These are phyloP conservation scores for Paramecium primaurelia DNA, from an alignment of 73 alveolate species.

Conservation along the genomic window DNA sequence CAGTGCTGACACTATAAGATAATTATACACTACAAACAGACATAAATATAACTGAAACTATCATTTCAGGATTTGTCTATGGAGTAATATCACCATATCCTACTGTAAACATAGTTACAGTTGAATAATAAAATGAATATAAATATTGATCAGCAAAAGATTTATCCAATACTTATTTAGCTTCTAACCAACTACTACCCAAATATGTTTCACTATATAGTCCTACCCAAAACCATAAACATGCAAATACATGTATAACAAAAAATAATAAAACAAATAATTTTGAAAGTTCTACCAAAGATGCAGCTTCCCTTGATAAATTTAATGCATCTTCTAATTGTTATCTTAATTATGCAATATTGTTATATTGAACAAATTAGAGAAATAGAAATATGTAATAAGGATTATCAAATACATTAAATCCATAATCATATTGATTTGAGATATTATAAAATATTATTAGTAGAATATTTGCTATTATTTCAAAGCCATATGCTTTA, in stretches of 20 bases:
- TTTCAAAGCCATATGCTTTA: slow-evolving; percentile 11
- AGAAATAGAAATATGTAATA: neutral
- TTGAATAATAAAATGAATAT: slow-evolving; percentile 44
- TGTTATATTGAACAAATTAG: neutral
- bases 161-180: neutral
- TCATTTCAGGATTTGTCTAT: slow-evolving; percentile 23
- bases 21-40: slow-evolving; percentile 11
- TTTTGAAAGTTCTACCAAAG: slow-evolving; percentile 42
- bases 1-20: slow-evolving; percentile 48
- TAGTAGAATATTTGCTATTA: neutral
- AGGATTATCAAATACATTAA: neutral
- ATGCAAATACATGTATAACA: slow-evolving; percentile 56
- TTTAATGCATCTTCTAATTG: slow-evolving; percentile 38
- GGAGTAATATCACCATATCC: slow-evolving; percentile 64
- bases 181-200: slow-evolving; percentile 39
- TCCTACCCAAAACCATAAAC: slow-evolving; percentile 58
- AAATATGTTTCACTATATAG: neutral
- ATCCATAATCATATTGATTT: neutral
- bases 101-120: slow-evolving; percentile 62
- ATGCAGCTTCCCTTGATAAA: slow-evolving; percentile 31
- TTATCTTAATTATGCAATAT: neutral
- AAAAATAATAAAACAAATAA: slow-evolving; percentile 20
- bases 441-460: neutral
- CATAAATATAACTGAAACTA: slow-evolving; percentile 48
- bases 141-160: slow-evolving; percentile 44